Conservation (phyloP, 2,329 filamentous ascomycete species). For the Colletotrichum salicis region DNA sequence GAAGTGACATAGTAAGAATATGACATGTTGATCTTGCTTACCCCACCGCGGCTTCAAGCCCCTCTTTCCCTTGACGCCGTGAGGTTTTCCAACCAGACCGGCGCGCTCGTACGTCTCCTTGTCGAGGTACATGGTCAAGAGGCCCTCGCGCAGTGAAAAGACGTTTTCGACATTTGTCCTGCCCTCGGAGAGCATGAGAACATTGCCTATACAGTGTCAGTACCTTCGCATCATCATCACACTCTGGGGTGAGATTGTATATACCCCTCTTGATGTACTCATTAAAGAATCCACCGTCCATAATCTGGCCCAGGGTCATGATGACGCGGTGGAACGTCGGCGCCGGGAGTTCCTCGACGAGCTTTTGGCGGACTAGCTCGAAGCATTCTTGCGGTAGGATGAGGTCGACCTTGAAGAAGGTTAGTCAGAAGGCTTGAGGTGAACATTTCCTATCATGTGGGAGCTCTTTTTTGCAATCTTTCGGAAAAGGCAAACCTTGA, state of each 20-base stretch:
- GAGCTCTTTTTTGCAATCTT: too few species aligned
- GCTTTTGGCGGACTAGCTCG: conserved; percentile 61
- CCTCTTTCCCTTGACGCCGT: conserved; percentile 67
- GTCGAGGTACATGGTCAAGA: conserved; percentile 80
- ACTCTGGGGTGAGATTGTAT: neutral
- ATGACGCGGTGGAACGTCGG: conserved; percentile 74
- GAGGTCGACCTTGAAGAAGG: conserved; percentile 67
- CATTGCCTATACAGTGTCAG: conserved; percentile 67
- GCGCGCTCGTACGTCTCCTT: conserved; percentile 85
- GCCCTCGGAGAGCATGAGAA: conserved; percentile 87
- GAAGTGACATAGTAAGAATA: neutral
- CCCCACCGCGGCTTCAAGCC: conserved; percentile 77
- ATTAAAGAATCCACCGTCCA: conserved; percentile 83
- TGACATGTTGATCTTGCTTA: conserved; percentile 51
- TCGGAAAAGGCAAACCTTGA: conserved; percentile 63
- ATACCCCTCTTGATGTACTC: conserved; percentile 83
- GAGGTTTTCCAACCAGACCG: conserved; percentile 79
- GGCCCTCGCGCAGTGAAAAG: conserved; percentile 76
- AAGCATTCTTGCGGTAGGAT: conserved; percentile 75
- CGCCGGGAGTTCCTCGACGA: conserved; percentile 51
- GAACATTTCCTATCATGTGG: too few species aligned
- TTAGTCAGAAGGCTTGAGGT: neutral
- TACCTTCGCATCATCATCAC: neutral
- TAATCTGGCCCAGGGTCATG: conserved; percentile 76
- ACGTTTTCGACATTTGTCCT: conserved; percentile 75